Evolutionary conservation across 2,329 filamentous ascomycete species (phyloP).

Genomic region (Ceratocystiopsis minuta): DNA sequence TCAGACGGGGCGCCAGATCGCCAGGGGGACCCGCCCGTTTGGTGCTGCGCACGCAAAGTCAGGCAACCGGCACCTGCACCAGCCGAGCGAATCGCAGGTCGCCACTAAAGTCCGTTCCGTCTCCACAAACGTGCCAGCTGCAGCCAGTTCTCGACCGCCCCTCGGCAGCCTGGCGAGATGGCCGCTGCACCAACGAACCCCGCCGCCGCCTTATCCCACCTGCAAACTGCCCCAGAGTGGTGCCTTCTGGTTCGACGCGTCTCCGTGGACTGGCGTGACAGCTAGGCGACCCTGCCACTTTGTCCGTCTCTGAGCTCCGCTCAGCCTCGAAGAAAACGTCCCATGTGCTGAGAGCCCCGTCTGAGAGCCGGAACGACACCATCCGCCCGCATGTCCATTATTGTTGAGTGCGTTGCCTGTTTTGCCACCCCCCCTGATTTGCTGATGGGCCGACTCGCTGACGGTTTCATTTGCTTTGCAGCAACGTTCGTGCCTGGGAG

Average conservation of each 20-base stretch:
- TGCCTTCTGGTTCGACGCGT: too few relatives aligned
- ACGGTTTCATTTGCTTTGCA: conserved; percentile 1
- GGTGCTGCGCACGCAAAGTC: conserved; percentile 1
- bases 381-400: conserved; percentile 23
- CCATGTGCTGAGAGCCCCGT: too few relatives aligned
- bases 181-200: too few relatives aligned
- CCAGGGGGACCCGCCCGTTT: too few relatives aligned
- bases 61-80: conserved; percentile 3
- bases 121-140: too few relatives aligned
- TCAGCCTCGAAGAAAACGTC: too few relatives aligned
- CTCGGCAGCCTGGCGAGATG: too few relatives aligned
- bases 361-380: neutral
- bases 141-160: neutral
- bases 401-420: conserved; percentile 26
- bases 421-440: neutral
- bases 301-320: too few relatives aligned
- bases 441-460: neutral
- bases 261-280: too few relatives aligned
- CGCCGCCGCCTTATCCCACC: too few relatives aligned
- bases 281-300: too few relatives aligned
- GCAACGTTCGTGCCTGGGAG: conserved; percentile 11
- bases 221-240: too few relatives aligned
- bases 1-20: neutral
- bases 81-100: conserved; percentile 3
- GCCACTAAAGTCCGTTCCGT: neutral